phyloP scores from a whole-genome alignment of 352 stramenopile genomes.

The Pythium aquatile region DNA sequence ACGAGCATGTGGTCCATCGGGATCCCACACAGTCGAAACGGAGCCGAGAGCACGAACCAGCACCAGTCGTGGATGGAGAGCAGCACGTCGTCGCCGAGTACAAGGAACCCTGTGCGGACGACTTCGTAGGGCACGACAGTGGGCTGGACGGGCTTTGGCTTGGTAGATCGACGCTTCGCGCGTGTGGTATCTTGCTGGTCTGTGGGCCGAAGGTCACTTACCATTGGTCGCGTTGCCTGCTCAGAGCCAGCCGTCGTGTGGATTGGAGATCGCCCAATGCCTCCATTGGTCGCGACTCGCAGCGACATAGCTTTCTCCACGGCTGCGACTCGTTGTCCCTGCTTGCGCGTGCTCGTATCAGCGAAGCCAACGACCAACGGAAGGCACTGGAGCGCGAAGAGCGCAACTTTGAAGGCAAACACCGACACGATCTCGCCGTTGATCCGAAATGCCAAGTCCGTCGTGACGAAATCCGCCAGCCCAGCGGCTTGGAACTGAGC shows the following conservation, averaged over 20 bases:
- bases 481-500: constrained; percentile 23
- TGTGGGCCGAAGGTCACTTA: too few relatives aligned
- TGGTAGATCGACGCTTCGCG: background rate
- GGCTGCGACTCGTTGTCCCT: constrained; percentile 9
- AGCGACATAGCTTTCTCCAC: constrained; percentile 30
- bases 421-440: constrained; percentile 27
- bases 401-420: constrained; percentile 28
- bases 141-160: background rate
- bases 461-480: constrained; percentile 26
- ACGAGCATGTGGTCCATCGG: constrained; percentile 18
- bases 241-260: background rate
- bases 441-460: constrained; percentile 26
- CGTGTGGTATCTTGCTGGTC: too few relatives aligned
- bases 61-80: constrained; percentile 24
- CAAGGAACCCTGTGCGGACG: constrained; percentile 12
- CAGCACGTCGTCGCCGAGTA: constrained; percentile 17
- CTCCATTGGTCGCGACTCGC: constrained; percentile 25
- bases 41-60: constrained; percentile 16
- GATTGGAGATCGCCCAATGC: constrained; percentile 19
- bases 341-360: constrained; percentile 6
- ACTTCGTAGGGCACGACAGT: constrained; percentile 19
- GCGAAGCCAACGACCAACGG: constrained; percentile 21
- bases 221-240: too few relatives aligned
- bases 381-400: constrained; percentile 27
- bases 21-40: constrained; percentile 7